These are phyloP conservation scores for Kuraishia cidri DNA, from an alignment of 805 yeast species.

Conservation along the genomic window DNA sequence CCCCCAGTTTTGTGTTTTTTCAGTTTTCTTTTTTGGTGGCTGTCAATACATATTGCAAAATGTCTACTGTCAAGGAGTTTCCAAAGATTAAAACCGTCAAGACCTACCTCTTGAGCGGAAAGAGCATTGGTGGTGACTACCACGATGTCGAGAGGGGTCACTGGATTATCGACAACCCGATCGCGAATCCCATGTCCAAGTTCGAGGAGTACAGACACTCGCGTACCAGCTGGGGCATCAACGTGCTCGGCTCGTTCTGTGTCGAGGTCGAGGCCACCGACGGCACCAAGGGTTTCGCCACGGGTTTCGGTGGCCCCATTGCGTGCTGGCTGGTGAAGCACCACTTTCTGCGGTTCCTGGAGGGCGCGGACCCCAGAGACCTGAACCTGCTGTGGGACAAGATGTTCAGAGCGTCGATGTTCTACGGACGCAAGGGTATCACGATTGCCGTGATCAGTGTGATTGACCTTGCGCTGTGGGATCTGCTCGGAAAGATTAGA, in stretches of 20 bases:
- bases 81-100: conserved; percentile 33
- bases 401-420: conserved; percentile 39
- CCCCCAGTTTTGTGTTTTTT: background rate
- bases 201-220: conserved; percentile 33
- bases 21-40: background rate
- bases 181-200: conserved; percentile 41
- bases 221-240: conserved; percentile 40
- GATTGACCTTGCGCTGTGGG: conserved; percentile 42
- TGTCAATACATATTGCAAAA: too few relatives aligned
- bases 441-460: conserved; percentile 38
- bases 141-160: conserved; percentile 40
- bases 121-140: conserved; percentile 42
- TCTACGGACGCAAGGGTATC: conserved; percentile 40
- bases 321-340: conserved; percentile 37
- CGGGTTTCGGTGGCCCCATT: conserved; percentile 44
- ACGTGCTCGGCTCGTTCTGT: conserved; percentile 40
- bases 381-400: conserved; percentile 37
- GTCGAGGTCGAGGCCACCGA: conserved; percentile 38
- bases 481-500: conserved; percentile 38
- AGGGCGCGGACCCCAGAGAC: conserved; percentile 39
- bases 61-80: conserved; percentile 22
- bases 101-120: conserved; percentile 31
- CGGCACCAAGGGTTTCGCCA: conserved; percentile 40
- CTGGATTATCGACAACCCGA: conserved; percentile 37
- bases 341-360: conserved; percentile 35